phyloP scores from a whole-genome alignment of 768 basidiomycete species.

The Tephrocybe sp. region DNA sequence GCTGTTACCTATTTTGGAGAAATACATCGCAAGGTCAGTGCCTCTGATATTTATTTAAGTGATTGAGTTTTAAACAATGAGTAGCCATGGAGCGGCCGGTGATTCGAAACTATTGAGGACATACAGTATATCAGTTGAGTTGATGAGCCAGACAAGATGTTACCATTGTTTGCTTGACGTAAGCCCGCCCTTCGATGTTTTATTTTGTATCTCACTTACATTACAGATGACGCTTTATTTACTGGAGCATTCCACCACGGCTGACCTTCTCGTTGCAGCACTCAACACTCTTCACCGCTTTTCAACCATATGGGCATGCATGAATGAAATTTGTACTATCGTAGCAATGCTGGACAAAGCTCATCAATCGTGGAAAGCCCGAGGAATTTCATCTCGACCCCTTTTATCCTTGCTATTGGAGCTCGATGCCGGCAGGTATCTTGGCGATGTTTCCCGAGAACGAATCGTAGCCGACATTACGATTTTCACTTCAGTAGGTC shows the following conservation, averaged over 20 bases:
- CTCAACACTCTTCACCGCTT: conserved; percentile 74
- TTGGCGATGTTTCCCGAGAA: conserved; percentile 54
- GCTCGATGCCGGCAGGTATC: conserved; percentile 58
- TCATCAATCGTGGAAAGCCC: conserved; percentile 60
- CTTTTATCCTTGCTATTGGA: conserved; percentile 62
- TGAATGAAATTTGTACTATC: conserved; percentile 57
- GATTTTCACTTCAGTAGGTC: conserved; percentile 57
- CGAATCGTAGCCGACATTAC: conserved; percentile 58
- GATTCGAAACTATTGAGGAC: conserved; percentile 41
- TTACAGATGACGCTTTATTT: conserved; percentile 50
- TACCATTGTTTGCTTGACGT: conserved; percentile 73
- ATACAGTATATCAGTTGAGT: conserved; percentile 55
- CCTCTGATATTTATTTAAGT: background rate
- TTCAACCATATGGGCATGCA: conserved; percentile 73
- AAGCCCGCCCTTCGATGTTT: conserved; percentile 16
- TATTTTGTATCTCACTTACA: background rate
- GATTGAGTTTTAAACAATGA: background rate
- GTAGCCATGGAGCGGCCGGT: conserved; percentile 22
- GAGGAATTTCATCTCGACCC: conserved; percentile 62
- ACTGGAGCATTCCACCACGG: conserved; percentile 49
- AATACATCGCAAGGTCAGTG: conserved; percentile 44
- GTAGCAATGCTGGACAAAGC: conserved; percentile 57
- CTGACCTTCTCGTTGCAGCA: conserved; percentile 54
- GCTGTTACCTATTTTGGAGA: conserved; percentile 69
- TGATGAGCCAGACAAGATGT: conserved; percentile 60